These are phyloP conservation scores for Ambrosia artemisiifolia DNA, from an alignment of 129 eudicot species.

Conservation along the genomic window DNA sequence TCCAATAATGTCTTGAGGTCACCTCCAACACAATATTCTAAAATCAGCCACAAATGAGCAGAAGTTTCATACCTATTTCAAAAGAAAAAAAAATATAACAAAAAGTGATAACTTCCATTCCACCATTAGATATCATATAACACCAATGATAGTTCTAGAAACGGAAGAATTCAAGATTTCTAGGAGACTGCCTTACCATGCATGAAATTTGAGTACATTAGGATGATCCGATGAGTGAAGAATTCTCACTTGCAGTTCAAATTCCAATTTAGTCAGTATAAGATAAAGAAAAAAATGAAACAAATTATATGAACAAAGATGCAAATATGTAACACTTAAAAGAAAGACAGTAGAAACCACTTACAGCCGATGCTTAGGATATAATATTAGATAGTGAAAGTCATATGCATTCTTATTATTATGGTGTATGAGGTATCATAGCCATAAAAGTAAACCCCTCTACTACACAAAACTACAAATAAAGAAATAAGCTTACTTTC, in stretches of 20 bases:
- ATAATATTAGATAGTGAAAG: not conserved
- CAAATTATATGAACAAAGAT: not conserved
- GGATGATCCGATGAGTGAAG: constrained; percentile 79
- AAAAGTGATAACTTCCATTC: not conserved
- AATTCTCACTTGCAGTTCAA: constrained; percentile 66
- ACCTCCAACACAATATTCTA: constrained; percentile 99
- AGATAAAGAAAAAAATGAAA: not conserved
- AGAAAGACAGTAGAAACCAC: not conserved
- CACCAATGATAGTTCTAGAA: constrained; percentile 7
- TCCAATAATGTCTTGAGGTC: constrained; percentile 81
- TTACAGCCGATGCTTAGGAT: not conserved
- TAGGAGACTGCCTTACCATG: constrained; percentile 55
- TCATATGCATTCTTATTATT: not conserved
- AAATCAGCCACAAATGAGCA: constrained; percentile 89
- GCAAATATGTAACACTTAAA: not conserved
- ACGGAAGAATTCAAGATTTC: not conserved
- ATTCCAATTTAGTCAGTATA: not conserved
- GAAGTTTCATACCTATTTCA: constrained; percentile 87
- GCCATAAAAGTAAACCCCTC: too few relatives aligned
- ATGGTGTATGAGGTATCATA: not conserved
- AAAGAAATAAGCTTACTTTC: constrained; percentile 52
- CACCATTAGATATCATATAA: not conserved
- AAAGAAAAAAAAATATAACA: not conserved
- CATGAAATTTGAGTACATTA: constrained; percentile 77
- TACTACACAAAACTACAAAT: not conserved